phyloP scores from a whole-genome alignment of 805 yeast genomes.

The Metschnikowia rubicola region DNA sequence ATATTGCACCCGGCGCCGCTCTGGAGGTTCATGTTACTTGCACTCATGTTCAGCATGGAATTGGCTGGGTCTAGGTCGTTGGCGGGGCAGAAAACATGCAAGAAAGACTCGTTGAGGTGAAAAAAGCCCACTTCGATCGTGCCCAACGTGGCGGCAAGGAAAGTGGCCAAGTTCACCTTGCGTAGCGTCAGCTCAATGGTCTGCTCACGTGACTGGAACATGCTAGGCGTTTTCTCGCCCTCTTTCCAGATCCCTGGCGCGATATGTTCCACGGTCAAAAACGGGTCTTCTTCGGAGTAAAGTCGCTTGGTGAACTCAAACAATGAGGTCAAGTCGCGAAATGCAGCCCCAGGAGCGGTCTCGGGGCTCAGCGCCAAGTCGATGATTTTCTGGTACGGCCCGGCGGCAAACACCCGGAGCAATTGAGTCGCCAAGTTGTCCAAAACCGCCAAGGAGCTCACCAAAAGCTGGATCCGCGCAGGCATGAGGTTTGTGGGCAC shows the following conservation, averaged over 20 bases:
- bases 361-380: conserved; percentile 64
- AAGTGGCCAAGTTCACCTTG: conserved; percentile 84
- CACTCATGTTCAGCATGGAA: conserved; percentile 34
- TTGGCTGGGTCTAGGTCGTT: conserved; percentile 52
- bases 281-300: conserved; percentile 69
- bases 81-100: conserved; percentile 83
- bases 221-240: conserved; percentile 54
- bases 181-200: conserved; percentile 64
- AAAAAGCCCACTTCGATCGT: conserved; percentile 83
- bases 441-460: conserved; percentile 69
- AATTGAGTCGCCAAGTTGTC: conserved; percentile 83
- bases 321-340: conserved; percentile 63
- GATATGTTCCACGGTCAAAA: conserved; percentile 63
- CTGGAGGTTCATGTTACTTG: conserved; percentile 30
- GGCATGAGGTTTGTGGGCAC: conserved; percentile 56
- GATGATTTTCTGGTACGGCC: conserved; percentile 73
- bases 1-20: conserved; percentile 31
- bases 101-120: conserved; percentile 76
- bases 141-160: conserved; percentile 82
- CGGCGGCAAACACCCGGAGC: conserved; percentile 64
- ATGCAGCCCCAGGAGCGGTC: conserved; percentile 63
- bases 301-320: conserved; percentile 75
- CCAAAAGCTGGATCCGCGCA: conserved; percentile 58
- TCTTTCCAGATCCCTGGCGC: conserved; percentile 71
- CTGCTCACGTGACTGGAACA: conserved; percentile 59